Base-by-base conservation (phyloP, 2,329 filamentous ascomycete genomes). In the Curvularia verruculosa region DNA sequence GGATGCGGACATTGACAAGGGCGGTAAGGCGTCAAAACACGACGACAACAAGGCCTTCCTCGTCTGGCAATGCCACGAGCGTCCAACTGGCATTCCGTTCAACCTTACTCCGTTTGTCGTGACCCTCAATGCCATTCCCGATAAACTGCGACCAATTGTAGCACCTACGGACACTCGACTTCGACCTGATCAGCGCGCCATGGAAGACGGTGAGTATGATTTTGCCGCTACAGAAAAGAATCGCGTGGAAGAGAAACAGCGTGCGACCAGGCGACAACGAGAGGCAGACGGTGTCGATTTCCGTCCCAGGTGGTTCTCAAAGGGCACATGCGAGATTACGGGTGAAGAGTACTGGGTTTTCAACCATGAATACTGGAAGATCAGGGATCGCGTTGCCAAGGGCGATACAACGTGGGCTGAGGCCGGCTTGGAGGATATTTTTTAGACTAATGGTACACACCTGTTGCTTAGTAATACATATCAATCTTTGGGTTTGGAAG, bases 121-220 rank as follows among this genome's bases (percentile, higher is more conserved):
- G 56, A 96, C 93, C 0, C 89, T 99, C 63, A 99, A 99, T 78
- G 91, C 93, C 64, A 83, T 97, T 48, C 89, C 94, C 52, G 91
- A 96, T n/a, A 82, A 85, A n/a, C 83, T 99, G 18, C 81, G 80
- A 49, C 85, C 89, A 4, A 87, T 89, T 79, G 80, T 99, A 15
- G 90, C 95, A 36, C 95, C 95, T 0, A 99, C 95, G 0, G 95
- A 99, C 75, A 96, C 94, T 1, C 85, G 95, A n/a, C 82, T 96
- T 29, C 85, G 95, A 28, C 94, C 95, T 0, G 95, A 99, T 76
- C 95, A 99, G 80, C 85, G 95, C 10, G 95, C 95, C 1, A 99
- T 99, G 95, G 95, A 99, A 75, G 93, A 98, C 60, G 95, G 94
- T n/a, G 87, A 93, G 77, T 99, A 99, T 72, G 94, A 98, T 70